These are phyloP conservation scores for Euptelea pleiosperma DNA, from an alignment of 164 flowering plant species.

Conservation along the genomic window DNA sequence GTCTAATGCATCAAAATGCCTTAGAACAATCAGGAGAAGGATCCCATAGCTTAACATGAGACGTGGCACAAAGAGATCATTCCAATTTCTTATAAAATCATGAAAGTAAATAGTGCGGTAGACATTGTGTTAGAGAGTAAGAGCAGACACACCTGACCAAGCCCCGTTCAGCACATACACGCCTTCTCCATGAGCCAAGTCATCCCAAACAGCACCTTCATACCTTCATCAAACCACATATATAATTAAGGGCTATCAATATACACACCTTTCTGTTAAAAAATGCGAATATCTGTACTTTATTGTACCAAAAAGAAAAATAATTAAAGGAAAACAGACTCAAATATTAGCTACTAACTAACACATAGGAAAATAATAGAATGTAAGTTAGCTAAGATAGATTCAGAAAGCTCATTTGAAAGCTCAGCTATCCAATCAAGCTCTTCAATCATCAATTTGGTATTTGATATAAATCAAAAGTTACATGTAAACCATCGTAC, in stretches of 20 bases:
- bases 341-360: no score
- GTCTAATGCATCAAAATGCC: no score
- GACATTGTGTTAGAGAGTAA: neutral
- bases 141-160: slow-evolving; percentile 64
- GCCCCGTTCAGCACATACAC: slow-evolving; percentile 76
- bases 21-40: neutral
- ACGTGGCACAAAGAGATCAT: no score
- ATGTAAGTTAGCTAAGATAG: no score
- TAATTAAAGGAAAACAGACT: neutral
- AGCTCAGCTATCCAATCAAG: neutral
- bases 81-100: neutral
- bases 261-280: neutral
- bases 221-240: slow-evolving; percentile 48
- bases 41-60: neutral
- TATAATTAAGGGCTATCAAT: neutral
- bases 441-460: neutral
- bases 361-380: no score
- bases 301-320: neutral
- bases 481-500: no score
- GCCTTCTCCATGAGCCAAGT: slow-evolving; percentile 93
- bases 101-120: neutral
- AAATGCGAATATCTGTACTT: neutral
- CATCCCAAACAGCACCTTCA: slow-evolving; percentile 99
- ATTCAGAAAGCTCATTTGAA: no score
- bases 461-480: neutral